Evolutionary conservation across 768 basidiomycete species (phyloP), one percentile per base, ranked within the genome.

Genomic region (Fibroporia radiculosa): DNA sequence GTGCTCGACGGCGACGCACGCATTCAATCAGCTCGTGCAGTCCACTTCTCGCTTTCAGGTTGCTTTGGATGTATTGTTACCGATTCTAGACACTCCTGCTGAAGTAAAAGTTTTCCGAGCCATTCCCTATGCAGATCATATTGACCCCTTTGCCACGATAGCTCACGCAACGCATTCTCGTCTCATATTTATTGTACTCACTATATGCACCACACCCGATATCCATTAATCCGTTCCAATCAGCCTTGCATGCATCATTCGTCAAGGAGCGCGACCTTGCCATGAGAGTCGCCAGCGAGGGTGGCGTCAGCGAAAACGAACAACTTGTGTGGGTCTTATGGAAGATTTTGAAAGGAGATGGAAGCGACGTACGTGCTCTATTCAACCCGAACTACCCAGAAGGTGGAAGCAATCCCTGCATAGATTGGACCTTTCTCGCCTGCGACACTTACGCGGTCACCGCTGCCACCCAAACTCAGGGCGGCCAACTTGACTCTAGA

Each of bases 381-480:
- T 44, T 36, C 57, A 22, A 60, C 44, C 22, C 24, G 24, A 5
- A 24, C n/a, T 32, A 26, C 46, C 13, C 23, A 42, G 23, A 26
- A 14, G 5, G 23, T 4, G 3, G 20, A 27, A 24, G n/a, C n/a
- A n/a, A 44, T 23, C 6, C 32, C 12, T 6, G 6, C 24, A 1
- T 39, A 89, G 86, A 84, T 90, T 63, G 85, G 82, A 51, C 83
- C 85, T 48, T 88, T 84, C 68, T 81, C 85, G 53, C 84, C 86
- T 25, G 78, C 70, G 56, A 80, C 80, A 4, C 67, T 89, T 51
- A 82, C 84, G 23, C 73, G 77, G 56, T 84, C 81, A n/a, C 79
- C 82, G 11, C 68, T 87, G 40, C 84, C 84, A 24, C 75, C 84
- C 48, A 81, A 84, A 64, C 71, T 88, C 56, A 73, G 82, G 67